Base-by-base conservation (phyloP, 1,284 basidiomycete species). In the Cutaneotrichosporon daszewskae region DNA sequence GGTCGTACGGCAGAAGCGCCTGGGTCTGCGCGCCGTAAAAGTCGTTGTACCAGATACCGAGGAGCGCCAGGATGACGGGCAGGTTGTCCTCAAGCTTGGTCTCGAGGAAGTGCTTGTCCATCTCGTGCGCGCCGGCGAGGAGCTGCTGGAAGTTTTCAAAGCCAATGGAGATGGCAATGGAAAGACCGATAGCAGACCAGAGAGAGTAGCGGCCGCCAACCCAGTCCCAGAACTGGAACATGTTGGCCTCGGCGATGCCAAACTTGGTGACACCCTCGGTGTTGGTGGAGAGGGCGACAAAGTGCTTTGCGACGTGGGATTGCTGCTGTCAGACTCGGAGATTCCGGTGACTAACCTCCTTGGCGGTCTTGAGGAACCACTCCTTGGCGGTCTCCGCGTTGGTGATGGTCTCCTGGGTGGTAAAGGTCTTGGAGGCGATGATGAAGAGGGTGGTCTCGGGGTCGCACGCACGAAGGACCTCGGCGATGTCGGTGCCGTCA, bases 211-310 rank as follows among this genome's bases (percentile, higher is more conserved):
- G 83, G 32, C 95, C 94, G 54, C 94, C 94, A 55, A 98, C 94
- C 95, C 95, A 98, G 74, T 98, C 95, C 94, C 94, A 98, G 82
- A 98, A 98, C 70, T 87, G 83, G 82, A 98, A 98, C 92, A 98
- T 98, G 77, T 97, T 97, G 59, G 81, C 78, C 59, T 84, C 74
- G 49, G 84, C 78, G 61, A 98, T 98, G 43, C 94, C 95, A 62
- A 98, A 98, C n/a, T 78, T 82, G 24, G 89, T 89, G 45, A 96
- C 95, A 6, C 86, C 90, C 67, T 85, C 81, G 47, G 87, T 89
- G 75, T 98, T 98, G 54, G 95, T 98, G 63, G 87, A 90, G 47
- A 98, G 82, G 9, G 95, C 94, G 34, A 97, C 92, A 69, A 98
- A 98, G 78, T 98, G 95, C 77, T 97, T 97, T 54, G 94, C 90